Base-by-base conservation (phyloP, 2,329 filamentous ascomycete species). In the Colletotrichum endophyticum region DNA sequence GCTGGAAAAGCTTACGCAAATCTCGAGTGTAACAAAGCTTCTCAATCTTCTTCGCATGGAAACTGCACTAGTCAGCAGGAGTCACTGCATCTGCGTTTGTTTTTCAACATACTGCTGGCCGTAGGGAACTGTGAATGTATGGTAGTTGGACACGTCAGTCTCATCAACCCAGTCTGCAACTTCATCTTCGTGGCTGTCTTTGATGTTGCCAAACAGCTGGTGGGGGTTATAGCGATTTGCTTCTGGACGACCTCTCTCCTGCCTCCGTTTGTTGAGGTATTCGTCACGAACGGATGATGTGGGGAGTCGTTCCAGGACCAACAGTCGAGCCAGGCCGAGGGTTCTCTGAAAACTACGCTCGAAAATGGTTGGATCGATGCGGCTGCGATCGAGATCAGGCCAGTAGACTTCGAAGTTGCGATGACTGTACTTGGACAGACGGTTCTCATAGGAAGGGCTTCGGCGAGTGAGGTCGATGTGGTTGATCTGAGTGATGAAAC, bases 391-490 rank as follows among this genome's bases (percentile, higher is more conserved):
- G 16, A 98, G 88, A 12, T 92, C 88, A 2, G 93, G 90, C 92
- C 95, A 98, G 82, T 94, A 94, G 1, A 96, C 91, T 84, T 98
- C 95, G 78, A 98, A 98, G 19, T 95, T 95, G 59, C 95, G 89
- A 81, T 94, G 94, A 16, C 94, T 94, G 83, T 98, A 96, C 83
- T 98, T 98, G 19, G 94, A 95, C 15, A 98, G 89, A 12, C 95
- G 92, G 79, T 95, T 98, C 81, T 98, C 95, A 79, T 98, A 98
- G 0, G 95, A 97, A 0, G 95, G 95, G 22, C 94, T 96, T 57
- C 95, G 92, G 25, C 95, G 91, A 6, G 91, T 93, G 44, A 98
- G 88, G 81, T 98, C 95, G 76, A 98, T 89, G 5, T 93, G 93
- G 80, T 98, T 98, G 81, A 92, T 89, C 84, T 98, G 95, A 0